Conservation (phyloP, 257 asterid species). For the Knoxia roxburghii region DNA sequence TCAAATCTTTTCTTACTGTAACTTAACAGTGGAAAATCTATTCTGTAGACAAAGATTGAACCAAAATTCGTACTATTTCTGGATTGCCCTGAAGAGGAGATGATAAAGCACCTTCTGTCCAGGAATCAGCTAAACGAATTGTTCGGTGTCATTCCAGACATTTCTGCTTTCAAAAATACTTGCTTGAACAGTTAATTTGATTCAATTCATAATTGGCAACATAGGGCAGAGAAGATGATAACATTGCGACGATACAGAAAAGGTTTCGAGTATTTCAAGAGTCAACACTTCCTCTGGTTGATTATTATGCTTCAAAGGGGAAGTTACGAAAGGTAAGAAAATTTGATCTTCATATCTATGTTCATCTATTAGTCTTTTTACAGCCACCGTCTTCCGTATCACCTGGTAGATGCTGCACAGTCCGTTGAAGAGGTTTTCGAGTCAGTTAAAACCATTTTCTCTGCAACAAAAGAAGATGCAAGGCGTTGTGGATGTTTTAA, state of each 20-base stretch:
- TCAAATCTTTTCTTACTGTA: neutral
- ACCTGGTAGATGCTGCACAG: constrained; percentile 62
- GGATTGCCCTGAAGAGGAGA: constrained; percentile 43
- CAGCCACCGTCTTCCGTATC: neutral
- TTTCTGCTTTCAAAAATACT: neutral
- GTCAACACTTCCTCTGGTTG: constrained; percentile 43
- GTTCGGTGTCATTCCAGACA: neutral
- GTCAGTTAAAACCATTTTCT: constrained; percentile 46
- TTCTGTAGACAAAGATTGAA: constrained; percentile 59
- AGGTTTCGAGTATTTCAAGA: constrained; percentile 39
- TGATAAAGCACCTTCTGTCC: constrained; percentile 37
- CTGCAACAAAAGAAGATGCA: constrained; percentile 27
- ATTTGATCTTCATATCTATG: neutral
- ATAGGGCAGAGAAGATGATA: constrained; percentile 48
- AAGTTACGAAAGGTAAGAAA: constrained; percentile 64
- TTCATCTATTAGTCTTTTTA: neutral
- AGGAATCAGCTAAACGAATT: constrained; percentile 30
- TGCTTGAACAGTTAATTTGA: neutral
- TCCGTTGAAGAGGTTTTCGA: constrained; percentile 68
- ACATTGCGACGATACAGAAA: constrained; percentile 42
- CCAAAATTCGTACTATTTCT: constrained; percentile 58
- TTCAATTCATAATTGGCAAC: neutral
- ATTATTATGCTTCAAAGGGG: constrained; percentile 56
- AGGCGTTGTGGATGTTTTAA: constrained; percentile 4
- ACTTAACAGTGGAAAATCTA: neutral